Evolutionary conservation across 768 basidiomycete species (phyloP).

Genomic region (Dioszegia aurantiaca): DNA sequence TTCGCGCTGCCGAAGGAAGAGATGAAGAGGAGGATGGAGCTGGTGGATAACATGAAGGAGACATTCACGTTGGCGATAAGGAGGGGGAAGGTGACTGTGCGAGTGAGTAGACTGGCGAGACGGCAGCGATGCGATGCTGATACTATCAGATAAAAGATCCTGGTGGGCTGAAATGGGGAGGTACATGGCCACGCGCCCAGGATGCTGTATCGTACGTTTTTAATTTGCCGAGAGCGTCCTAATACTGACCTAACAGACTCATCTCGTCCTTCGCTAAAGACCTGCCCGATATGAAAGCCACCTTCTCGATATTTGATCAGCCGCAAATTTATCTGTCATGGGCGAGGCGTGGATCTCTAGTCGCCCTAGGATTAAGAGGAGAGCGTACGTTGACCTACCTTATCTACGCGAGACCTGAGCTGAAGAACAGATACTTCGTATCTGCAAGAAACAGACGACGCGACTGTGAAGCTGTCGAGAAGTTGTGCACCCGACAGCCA

Average conservation of each 20-base stretch:
- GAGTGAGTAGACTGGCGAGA: slow-evolving; percentile 24
- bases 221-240: background rate
- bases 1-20: slow-evolving; percentile 48
- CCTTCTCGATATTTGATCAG: slow-evolving; percentile 51
- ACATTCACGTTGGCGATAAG: slow-evolving; percentile 45
- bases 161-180: slow-evolving; percentile 48
- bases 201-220: slow-evolving; percentile 36
- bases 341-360: slow-evolving; percentile 42
- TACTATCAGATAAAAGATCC: slow-evolving; percentile 39
- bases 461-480: slow-evolving; percentile 37
- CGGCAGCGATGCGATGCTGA: background rate
- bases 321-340: slow-evolving; percentile 51
- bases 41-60: slow-evolving; percentile 51
- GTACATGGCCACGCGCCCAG: slow-evolving; percentile 42
- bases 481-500: slow-evolving; percentile 48
- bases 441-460: slow-evolving; percentile 47
- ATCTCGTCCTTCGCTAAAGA: slow-evolving; percentile 35
- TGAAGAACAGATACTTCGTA: slow-evolving; percentile 36
- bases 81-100: slow-evolving; percentile 40
- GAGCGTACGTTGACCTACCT: slow-evolving; percentile 33
- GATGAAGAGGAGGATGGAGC: slow-evolving; percentile 47
- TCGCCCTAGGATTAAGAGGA: slow-evolving; percentile 44
- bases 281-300: slow-evolving; percentile 46
- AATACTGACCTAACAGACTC: slow-evolving; percentile 22
- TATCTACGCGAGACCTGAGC: background rate